Evolutionary conservation across 2,329 filamentous ascomycete genomes (phyloP).

Genomic region (Phialophora chinensis): DNA sequence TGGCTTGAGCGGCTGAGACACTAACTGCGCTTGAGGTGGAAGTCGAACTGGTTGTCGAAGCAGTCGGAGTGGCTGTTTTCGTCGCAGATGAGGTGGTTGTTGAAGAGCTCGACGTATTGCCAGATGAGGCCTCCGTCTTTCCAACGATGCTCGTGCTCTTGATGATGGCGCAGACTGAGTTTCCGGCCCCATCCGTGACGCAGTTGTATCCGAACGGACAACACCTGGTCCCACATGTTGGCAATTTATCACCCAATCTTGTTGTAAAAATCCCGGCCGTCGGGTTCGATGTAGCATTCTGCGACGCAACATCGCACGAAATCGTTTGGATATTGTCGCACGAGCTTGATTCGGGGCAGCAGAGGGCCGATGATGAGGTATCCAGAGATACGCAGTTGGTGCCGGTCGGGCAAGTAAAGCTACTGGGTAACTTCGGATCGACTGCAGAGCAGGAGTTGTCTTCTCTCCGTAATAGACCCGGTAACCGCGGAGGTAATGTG

Average conservation of each 20-base stretch:
- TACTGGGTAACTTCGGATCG: slow-evolving; percentile 46
- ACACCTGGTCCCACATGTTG: slow-evolving; percentile 50
- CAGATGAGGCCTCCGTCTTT: slow-evolving; percentile 34
- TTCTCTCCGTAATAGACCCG: slow-evolving; percentile 22
- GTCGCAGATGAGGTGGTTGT: slow-evolving; percentile 26
- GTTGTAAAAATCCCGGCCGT: slow-evolving; percentile 51
- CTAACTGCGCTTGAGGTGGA: slow-evolving; percentile 31
- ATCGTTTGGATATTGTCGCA: slow-evolving; percentile 53
- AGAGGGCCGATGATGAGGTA: slow-evolving; percentile 50
- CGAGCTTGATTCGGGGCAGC: slow-evolving; percentile 51
- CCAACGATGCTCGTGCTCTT: slow-evolving; percentile 36
- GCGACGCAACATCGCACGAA: slow-evolving; percentile 50
- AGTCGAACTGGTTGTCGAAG: slow-evolving; percentile 29
- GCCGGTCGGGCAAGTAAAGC: slow-evolving; percentile 53
- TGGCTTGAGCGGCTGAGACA: slow-evolving; percentile 35
- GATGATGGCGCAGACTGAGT: slow-evolving; percentile 32
- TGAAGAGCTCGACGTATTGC: slow-evolving; percentile 31
- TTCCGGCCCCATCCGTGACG: slow-evolving; percentile 26
- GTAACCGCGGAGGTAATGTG: neutral
- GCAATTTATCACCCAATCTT: slow-evolving; percentile 47
- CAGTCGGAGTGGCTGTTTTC: slow-evolving; percentile 32
- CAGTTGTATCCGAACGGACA: slow-evolving; percentile 58
- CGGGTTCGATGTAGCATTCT: slow-evolving; percentile 49
- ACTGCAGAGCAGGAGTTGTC: slow-evolving; percentile 44
- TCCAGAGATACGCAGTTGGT: slow-evolving; percentile 52